Conservation (phyloP, 108 stramenopile species). For the Mediolabrus comicus region DNA sequence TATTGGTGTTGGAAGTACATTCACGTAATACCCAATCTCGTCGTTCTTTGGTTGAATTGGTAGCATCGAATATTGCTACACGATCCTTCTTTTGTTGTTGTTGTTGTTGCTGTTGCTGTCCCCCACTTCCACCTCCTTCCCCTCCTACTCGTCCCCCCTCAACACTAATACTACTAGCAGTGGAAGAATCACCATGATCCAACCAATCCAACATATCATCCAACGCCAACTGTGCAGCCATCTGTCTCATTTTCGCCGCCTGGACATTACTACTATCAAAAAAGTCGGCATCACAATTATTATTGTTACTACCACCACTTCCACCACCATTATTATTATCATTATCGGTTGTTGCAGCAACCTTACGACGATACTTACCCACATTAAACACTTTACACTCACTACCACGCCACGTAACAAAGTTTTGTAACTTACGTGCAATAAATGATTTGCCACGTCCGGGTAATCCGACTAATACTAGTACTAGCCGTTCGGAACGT, state of each 20-base stretch:
- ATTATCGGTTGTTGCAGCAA: slow-evolving; percentile 37
- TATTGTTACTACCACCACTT: not conserved
- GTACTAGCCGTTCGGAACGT: slow-evolving; percentile 65
- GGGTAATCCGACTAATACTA: slow-evolving; percentile 86
- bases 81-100: slow-evolving; percentile 31
- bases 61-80: slow-evolving; percentile 96
- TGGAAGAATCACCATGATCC: slow-evolving; percentile 40
- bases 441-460: slow-evolving; percentile 92
- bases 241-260: slow-evolving; percentile 67
- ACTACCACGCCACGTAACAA: slow-evolving; percentile 79
- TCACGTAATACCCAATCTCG: slow-evolving; percentile 79
- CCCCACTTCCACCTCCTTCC: not conserved
- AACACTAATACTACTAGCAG: slow-evolving; percentile 1
- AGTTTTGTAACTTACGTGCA: slow-evolving; percentile 79
- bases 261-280: slow-evolving; percentile 73
- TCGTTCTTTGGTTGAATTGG: slow-evolving; percentile 89
- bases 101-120: not conserved
- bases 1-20: slow-evolving; percentile 60
- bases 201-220: slow-evolving; percentile 83
- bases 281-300: slow-evolving; percentile 77
- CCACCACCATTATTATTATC: not conserved
- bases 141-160: not conserved
- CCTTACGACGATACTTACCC: slow-evolving; percentile 83
- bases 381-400: slow-evolving; percentile 88
- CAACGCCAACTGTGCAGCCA: slow-evolving; percentile 69